Evolutionary conservation across 2,329 filamentous ascomycete species (phyloP).

Genomic region (Verticillium isaacii): DNA sequence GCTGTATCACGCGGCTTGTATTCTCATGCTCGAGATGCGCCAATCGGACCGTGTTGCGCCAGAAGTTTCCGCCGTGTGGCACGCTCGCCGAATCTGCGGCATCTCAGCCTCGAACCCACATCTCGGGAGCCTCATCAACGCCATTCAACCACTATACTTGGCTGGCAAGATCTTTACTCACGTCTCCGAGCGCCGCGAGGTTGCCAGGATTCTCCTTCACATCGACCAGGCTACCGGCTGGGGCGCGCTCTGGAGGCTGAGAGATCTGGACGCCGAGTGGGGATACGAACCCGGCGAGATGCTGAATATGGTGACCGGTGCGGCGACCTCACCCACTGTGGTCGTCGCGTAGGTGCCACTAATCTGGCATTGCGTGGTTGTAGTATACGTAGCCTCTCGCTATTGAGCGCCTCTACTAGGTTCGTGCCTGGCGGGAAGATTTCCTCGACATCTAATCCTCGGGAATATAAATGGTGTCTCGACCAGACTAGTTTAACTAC

Average conservation of each 20-base stretch:
- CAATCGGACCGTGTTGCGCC: conserved; percentile 21
- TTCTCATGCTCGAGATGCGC: conserved; percentile 40
- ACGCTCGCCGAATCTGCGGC: conserved; percentile 44
- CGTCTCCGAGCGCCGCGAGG: conserved; percentile 25
- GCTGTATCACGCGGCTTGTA: conserved; percentile 45
- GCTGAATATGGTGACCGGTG: background rate
- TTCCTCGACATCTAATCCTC: too few species aligned
- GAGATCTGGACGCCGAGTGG: conserved; percentile 36
- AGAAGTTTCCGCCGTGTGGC: conserved; percentile 33
- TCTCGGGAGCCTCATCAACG: conserved; percentile 44
- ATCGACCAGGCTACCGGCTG: conserved; percentile 44
- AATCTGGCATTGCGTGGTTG: background rate
- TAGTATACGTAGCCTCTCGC: too few species aligned
- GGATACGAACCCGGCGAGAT: conserved; percentile 17
- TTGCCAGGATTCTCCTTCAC: conserved; percentile 31
- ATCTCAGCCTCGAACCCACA: conserved; percentile 47
- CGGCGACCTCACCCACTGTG: background rate
- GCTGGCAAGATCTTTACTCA: conserved; percentile 45
- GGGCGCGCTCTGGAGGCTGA: conserved; percentile 43
- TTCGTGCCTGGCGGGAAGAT: too few species aligned
- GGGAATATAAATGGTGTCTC: too few species aligned
- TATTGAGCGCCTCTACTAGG: too few species aligned
- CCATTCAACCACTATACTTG: conserved; percentile 47
- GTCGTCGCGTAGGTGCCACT: background rate
- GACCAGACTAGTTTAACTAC: too few species aligned